Percentiles rank a stretch among this genome's conserved stretches.
phyloP scores from a whole-genome alignment of 345 rosid genomes.

The Eucalyptus regnans region DNA sequence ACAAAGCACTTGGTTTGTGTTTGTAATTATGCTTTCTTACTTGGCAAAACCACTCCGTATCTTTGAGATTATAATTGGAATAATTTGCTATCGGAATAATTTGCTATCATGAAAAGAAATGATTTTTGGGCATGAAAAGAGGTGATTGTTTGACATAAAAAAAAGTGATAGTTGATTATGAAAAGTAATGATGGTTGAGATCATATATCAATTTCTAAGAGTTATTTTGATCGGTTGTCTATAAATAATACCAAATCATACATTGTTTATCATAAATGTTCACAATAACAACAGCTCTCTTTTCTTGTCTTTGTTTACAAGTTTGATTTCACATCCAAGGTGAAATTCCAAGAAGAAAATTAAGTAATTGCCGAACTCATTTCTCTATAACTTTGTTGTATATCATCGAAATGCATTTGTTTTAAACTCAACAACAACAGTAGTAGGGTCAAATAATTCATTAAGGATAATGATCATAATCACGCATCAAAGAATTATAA shows the following conservation, averaged over 20 bases:
- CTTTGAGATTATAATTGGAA: background rate
- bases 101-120: too few species aligned
- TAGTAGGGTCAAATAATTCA: background rate
- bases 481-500: too few species aligned
- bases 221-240: background rate
- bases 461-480: too few species aligned
- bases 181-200: background rate
- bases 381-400: too few species aligned
- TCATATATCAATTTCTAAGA: background rate
- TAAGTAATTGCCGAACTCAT: too few species aligned
- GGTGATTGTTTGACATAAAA: background rate
- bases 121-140: background rate
- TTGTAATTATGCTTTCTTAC: background rate
- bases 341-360: too few species aligned
- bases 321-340: background rate
- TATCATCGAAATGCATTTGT: too few species aligned
- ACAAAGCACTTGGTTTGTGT: background rate
- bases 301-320: too few species aligned
- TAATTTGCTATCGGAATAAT: background rate
- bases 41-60: background rate
- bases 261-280: background rate
- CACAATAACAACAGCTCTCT: background rate
- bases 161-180: background rate
- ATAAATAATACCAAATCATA: too few species aligned
- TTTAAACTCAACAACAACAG: fast-evolving